Evolutionary conservation across 352 stramenopile genomes (phyloP), one percentile per base, ranked within the genome.

Genomic region (Bremia lactucae): DNA sequence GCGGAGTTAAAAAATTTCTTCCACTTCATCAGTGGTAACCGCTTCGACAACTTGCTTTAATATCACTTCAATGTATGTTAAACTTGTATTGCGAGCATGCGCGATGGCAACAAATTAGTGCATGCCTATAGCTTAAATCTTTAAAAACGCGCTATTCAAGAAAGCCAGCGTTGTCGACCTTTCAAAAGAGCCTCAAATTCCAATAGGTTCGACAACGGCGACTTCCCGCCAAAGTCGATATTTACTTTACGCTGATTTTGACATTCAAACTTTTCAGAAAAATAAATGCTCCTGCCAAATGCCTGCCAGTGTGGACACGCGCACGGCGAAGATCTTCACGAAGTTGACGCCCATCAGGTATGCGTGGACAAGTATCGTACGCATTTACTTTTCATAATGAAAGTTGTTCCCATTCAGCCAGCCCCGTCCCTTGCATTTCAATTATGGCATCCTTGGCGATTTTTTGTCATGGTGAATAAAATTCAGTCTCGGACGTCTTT

Each of bases 401-500:
- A 19, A 10, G 14, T 15, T 42, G n/a, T 35, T 18, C 41, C 24
- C 37, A 34, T 47, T 21, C 22, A 66, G 52, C 29, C 22, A 8
- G 21, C 44, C 1, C 44, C 41, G 18, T 74, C 66, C 9, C 48
- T 87, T 11, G 75, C 70, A 20, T 43, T 72, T 35, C 68, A 89
- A 57, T 46, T 89, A 35, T 89, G 77, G 77, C 62, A 82, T 43
- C 77, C 77, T 14, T 89, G 58, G 52, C 69, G 72, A 2, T 36
- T 83, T 16, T 43, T 87, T 29, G 72, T 68, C 0, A 46, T 82
- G 54, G 75, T 88, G 53, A 34, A 7, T 15, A 14, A 8, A 13
- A 3, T 43, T 43, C 19, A 46, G 1, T 33, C 11, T 33, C 15
- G 5, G 3, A 33, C 22, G 46, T 38, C 42, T 16, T 22, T 46